These are phyloP conservation scores for Saturnispora serradocipensis DNA, from an alignment of 805 yeast genomes.

Conservation along the genomic window DNA sequence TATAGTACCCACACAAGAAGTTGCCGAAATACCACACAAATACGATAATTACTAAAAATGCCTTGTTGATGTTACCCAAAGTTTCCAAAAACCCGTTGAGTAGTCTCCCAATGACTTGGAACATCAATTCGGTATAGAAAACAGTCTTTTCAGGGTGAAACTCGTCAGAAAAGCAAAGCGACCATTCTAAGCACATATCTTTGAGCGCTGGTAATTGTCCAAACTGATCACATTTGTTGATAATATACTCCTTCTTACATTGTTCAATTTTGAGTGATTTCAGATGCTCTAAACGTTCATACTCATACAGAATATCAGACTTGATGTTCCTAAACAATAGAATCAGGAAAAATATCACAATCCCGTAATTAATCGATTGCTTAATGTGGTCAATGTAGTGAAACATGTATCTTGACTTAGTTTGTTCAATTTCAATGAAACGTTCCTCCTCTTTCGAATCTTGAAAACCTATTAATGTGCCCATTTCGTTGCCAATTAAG, in stretches of 20 bases:
- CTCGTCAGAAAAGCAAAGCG: constrained; percentile 51
- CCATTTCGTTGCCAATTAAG: not conserved
- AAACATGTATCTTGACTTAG: not conserved
- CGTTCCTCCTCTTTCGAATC: not conserved
- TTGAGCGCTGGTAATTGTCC: constrained; percentile 51
- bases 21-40: constrained; percentile 48
- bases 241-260: constrained; percentile 43
- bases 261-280: constrained; percentile 41
- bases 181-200: constrained; percentile 51
- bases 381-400: not conserved
- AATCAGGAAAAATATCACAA: constrained; percentile 1
- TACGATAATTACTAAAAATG: constrained; percentile 29
- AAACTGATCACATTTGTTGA: constrained; percentile 50
- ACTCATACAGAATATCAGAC: constrained; percentile 42
- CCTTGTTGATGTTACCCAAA: constrained; percentile 49
- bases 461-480: not conserved
- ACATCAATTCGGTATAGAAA: constrained; percentile 49
- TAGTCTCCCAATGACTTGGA: constrained; percentile 53
- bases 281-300: constrained; percentile 39
- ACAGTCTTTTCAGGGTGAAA: constrained; percentile 36
- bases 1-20: constrained; percentile 55
- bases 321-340: constrained; percentile 31
- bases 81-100: constrained; percentile 61
- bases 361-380: constrained; percentile 8
- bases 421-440: not conserved